Conservation (phyloP, 2,329 filamentous ascomycete species). For the Colletotrichum viniferum region DNA sequence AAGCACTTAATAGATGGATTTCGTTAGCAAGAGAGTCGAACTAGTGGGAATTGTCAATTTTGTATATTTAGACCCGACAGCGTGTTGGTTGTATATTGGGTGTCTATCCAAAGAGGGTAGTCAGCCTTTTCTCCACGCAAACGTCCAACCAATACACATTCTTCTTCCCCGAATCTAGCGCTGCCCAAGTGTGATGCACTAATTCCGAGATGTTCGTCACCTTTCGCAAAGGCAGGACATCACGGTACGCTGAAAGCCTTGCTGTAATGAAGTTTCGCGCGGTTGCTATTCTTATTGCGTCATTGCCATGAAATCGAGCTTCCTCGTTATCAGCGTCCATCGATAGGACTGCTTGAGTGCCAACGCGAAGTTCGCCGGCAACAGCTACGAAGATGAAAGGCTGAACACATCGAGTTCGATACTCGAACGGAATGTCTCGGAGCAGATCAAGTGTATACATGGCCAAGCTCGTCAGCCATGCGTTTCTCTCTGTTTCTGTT, state of each 20-base stretch:
- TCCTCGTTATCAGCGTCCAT: neutral
- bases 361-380: neutral
- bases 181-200: neutral
- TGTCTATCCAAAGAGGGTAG: neutral
- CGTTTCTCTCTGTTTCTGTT: neutral
- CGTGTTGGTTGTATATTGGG: rapidly evolving
- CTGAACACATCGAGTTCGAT: neutral
- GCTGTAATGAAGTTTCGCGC: neutral
- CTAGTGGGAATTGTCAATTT: neutral
- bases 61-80: rapidly evolving
- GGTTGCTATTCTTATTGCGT: neutral
- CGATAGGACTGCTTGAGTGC: neutral
- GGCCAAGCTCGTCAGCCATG: neutral
- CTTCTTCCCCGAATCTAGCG: neutral
- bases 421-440: neutral
- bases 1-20: neutral
- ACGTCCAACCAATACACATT: neutral
- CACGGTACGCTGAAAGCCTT: neutral
- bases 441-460: neutral
- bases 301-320: neutral
- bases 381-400: neutral
- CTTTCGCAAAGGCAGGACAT: neutral
- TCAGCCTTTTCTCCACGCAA: neutral
- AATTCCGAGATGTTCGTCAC: neutral
- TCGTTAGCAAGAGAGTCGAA: neutral